These are phyloP conservation scores for Nannochloropsis gaditana DNA, from an alignment of 108 stramenopile genomes.

Conservation along the genomic window DNA sequence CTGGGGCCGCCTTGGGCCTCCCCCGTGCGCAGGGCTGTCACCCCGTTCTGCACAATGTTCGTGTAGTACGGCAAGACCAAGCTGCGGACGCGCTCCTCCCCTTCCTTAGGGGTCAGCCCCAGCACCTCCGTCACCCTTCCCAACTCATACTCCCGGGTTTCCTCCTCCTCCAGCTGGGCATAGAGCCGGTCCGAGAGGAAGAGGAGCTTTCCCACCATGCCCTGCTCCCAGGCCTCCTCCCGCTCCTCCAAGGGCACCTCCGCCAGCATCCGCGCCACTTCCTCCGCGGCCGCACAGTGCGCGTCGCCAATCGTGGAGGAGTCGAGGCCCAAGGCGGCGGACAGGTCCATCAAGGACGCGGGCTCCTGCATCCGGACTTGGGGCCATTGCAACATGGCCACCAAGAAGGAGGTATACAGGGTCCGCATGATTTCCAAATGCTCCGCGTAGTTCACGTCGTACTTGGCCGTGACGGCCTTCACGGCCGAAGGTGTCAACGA, in stretches of 20 bases:
- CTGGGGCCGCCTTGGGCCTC: neutral
- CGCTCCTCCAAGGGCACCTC: neutral
- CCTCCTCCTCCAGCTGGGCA: neutral
- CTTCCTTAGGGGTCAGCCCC: neutral
- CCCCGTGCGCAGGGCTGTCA: neutral
- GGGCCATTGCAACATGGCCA: neutral
- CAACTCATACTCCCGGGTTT: neutral
- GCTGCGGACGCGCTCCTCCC: neutral
- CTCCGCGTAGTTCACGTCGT: neutral
- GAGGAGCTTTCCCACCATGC: neutral
- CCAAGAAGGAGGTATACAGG: neutral
- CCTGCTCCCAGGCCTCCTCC: slow-evolving; percentile 16
- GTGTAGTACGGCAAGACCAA: neutral
- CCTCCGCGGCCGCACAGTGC: slow-evolving; percentile 3
- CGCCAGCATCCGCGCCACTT: neutral
- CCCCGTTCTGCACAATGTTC: slow-evolving; percentile 10
- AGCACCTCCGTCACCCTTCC: neutral
- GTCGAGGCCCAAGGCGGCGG: neutral
- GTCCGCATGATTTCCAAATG: slow-evolving; percentile 18
- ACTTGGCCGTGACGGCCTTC: neutral
- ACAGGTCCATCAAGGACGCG: slow-evolving; percentile 4
- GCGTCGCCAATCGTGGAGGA: neutral
- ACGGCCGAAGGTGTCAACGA: neutral
- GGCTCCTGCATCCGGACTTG: neutral
- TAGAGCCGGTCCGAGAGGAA: neutral